phyloP scores from a whole-genome alignment of 805 yeast genomes.

The Candida mattraensis region DNA sequence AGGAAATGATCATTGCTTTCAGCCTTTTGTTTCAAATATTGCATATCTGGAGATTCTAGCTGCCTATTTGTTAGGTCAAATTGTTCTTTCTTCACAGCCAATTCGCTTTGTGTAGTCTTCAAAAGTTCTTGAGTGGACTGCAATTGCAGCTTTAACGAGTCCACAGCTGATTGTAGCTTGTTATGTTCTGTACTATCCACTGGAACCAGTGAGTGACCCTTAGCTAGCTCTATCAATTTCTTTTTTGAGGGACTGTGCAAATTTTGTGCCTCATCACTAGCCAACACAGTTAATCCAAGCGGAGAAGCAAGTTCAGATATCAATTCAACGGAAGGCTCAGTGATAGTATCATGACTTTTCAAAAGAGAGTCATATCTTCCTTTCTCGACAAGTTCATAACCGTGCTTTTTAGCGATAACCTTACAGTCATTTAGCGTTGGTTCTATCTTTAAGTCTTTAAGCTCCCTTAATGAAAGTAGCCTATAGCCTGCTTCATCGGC shows the following conservation, averaged over 20 bases:
- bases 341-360: background rate
- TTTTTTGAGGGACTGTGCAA: constrained; percentile 19
- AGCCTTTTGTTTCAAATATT: constrained; percentile 26
- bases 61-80: constrained; percentile 4
- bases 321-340: constrained; percentile 27
- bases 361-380: constrained; percentile 11
- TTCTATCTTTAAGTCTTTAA: constrained; percentile 1
- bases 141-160: background rate
- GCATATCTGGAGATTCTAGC: constrained; percentile 29
- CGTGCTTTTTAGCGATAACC: constrained; percentile 10
- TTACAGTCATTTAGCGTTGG: constrained; percentile 12
- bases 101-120: background rate
- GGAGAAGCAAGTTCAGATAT: constrained; percentile 34
- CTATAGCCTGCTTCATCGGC: constrained; percentile 20
- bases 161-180: constrained; percentile 1
- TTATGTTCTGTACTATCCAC: constrained; percentile 8
- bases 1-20: constrained; percentile 7
- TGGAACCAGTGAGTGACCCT: constrained; percentile 7
- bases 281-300: constrained; percentile 22
- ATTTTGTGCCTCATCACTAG: constrained; percentile 16
- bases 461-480: constrained; percentile 12
- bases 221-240: constrained; percentile 10
- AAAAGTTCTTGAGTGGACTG: background rate
- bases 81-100: background rate
- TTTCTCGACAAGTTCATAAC: constrained; percentile 16